Evolutionary conservation across 306 rosid genomes (phyloP).

Genomic region (Rosa rugosa): DNA sequence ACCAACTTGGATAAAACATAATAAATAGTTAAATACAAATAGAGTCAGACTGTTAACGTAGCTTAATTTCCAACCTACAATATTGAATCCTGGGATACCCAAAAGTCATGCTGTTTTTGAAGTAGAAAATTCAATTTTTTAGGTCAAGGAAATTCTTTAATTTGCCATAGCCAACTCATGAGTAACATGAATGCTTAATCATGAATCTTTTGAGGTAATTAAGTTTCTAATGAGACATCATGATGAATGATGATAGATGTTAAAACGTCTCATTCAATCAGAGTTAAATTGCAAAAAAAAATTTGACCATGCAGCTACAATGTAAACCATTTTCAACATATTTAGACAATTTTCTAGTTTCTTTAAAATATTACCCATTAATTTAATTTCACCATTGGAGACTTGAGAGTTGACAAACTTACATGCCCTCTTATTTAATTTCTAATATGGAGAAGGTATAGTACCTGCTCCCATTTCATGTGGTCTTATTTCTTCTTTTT

Average conservation of each 20-base stretch:
- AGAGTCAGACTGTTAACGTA: background rate
- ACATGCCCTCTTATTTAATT: background rate
- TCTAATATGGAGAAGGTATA: slow-evolving; percentile 5
- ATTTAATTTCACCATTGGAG: background rate
- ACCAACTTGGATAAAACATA: slow-evolving; percentile 9
- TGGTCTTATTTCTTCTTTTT: background rate
- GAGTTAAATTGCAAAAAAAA: background rate
- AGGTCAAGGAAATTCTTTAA: background rate
- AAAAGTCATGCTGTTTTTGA: background rate
- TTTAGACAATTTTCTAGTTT: background rate
- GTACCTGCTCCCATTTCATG: background rate
- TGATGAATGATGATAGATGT: slow-evolving; percentile 26
- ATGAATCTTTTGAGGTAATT: slow-evolving; percentile 28
- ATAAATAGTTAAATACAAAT: slow-evolving; percentile 21
- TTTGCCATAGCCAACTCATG: background rate
- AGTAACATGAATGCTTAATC: slow-evolving; percentile 21
- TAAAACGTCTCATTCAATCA: slow-evolving; percentile 42
- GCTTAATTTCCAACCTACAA: background rate
- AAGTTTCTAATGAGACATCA: slow-evolving; percentile 37
- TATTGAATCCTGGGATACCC: slow-evolving; percentile 7
- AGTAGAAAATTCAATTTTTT: background rate
- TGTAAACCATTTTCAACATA: background rate
- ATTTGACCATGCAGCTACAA: background rate
- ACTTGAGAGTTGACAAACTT: background rate
- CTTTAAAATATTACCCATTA: no score